Evolutionary conservation across 2,329 filamentous ascomycete genomes (phyloP).

Genomic region (Aspergillus carbonarius): DNA sequence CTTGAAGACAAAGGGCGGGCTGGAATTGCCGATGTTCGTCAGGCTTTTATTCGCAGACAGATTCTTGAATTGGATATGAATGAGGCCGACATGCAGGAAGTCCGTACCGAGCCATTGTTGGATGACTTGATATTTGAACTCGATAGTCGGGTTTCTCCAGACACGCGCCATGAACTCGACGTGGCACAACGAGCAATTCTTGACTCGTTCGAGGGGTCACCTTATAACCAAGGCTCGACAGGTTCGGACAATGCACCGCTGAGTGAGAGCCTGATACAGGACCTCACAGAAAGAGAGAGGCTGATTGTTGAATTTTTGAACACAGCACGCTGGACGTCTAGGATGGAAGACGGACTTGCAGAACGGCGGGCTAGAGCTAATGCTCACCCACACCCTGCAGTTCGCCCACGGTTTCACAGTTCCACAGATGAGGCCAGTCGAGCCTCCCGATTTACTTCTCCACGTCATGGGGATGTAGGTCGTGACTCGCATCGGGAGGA

Average conservation of each 20-base stretch:
- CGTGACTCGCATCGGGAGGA: constrained; percentile 33
- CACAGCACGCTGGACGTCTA: constrained; percentile 40
- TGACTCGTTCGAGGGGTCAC: constrained; percentile 26
- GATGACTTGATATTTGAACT: constrained; percentile 28
- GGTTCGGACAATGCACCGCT: constrained; percentile 28
- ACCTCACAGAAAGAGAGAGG: constrained; percentile 44
- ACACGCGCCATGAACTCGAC: constrained; percentile 23
- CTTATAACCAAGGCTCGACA: constrained; percentile 19
- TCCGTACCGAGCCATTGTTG: constrained; percentile 32
- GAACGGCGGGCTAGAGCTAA: constrained; percentile 31
- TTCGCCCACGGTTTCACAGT: constrained; percentile 29
- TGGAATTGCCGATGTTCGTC: constrained; percentile 49
- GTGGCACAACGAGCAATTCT: constrained; percentile 24
- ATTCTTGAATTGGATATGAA: constrained; percentile 39
- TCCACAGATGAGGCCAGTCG: constrained; percentile 32
- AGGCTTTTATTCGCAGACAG: constrained; percentile 46
- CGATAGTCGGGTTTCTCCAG: constrained; percentile 18
- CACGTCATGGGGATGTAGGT: constrained; percentile 28
- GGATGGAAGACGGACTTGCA: constrained; percentile 31
- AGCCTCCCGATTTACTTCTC: constrained; percentile 34
- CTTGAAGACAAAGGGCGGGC: constrained; percentile 71
- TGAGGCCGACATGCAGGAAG: constrained; percentile 33
- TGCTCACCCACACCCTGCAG: constrained; percentile 26
- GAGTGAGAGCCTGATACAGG: constrained; percentile 39
- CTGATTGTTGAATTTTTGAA: constrained; percentile 46